phyloP scores from a whole-genome alignment of 345 rosid species.

The Dipteronia dyeriana region DNA sequence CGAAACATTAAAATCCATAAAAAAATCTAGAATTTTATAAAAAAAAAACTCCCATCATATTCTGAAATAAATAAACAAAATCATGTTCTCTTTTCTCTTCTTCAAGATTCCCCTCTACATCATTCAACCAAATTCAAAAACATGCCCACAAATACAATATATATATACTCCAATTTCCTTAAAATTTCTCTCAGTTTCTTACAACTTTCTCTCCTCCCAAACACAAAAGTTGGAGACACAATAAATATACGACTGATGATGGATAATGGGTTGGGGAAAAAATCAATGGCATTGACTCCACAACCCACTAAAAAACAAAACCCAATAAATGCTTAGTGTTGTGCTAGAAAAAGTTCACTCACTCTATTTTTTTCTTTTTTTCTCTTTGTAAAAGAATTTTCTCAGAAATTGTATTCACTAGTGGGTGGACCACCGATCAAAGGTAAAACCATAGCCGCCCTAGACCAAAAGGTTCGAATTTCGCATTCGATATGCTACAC shows the following conservation, averaged over 20 bases:
- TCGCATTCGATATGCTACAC: neutral
- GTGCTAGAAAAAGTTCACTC: neutral
- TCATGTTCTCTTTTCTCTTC: too few relatives aligned
- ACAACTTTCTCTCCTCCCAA: neutral
- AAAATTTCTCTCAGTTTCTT: too few relatives aligned
- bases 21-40: too few relatives aligned
- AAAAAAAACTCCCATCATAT: too few relatives aligned
- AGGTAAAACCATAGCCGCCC: neutral
- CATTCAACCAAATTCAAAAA: too few relatives aligned
- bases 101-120: too few relatives aligned
- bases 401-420: neutral
- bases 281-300: slow-evolving; percentile 3
- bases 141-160: too few relatives aligned
- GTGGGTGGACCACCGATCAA: neutral
- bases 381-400: neutral
- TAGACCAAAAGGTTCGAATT: neutral
- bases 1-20: too few relatives aligned
- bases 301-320: neutral
- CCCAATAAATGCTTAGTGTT: neutral
- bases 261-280: neutral
- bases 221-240: neutral
- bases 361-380: too few relatives aligned
- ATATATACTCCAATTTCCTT: too few relatives aligned
- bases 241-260: neutral
- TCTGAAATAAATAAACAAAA: too few relatives aligned